These are phyloP conservation scores for Malus sieversii DNA, from an alignment of 306 rosid genomes.

Conservation along the genomic window DNA sequence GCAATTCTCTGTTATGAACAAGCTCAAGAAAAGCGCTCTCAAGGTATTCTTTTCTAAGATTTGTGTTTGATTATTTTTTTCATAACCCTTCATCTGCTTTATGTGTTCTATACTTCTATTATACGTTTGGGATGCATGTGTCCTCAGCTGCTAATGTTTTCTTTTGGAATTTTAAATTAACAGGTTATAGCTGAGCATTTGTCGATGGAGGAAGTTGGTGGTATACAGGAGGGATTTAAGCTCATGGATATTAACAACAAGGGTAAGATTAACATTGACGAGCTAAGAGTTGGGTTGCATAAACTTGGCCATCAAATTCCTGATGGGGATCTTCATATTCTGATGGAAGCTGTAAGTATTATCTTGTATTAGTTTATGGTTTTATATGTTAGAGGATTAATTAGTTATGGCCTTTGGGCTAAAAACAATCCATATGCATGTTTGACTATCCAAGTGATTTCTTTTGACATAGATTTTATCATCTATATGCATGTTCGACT, in stretches of 20 bases:
- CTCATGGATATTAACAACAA: conserved; percentile 61
- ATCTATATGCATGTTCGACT: background rate
- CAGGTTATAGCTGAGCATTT: conserved; percentile 96
- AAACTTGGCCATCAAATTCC: conserved; percentile 79
- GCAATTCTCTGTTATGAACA: conserved; percentile 98
- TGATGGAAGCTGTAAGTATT: conserved; percentile 93
- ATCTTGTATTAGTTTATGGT: background rate
- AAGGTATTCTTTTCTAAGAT: conserved; percentile 54
- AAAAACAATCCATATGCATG: background rate
- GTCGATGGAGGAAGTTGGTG: conserved; percentile 88
- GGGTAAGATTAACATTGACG: conserved; percentile 78
- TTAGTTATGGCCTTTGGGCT: background rate
- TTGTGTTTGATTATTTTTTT: background rate
- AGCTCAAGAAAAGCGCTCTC: conserved; percentile 93
- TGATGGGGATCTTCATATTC: conserved; percentile 63
- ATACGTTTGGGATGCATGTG: conserved; percentile 1
- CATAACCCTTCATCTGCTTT: conserved; percentile 5
- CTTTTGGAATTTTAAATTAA: conserved; percentile 17
- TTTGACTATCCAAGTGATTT: background rate
- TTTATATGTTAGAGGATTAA: background rate
- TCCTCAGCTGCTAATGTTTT: background rate
- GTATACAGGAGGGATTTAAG: conserved; percentile 72
- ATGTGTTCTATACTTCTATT: background rate
- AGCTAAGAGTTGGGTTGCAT: conserved; percentile 69
- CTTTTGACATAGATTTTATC: background rate